Conservation (phyloP, 495 filamentous ascomycete species). For the Jackrogersella minutella region DNA sequence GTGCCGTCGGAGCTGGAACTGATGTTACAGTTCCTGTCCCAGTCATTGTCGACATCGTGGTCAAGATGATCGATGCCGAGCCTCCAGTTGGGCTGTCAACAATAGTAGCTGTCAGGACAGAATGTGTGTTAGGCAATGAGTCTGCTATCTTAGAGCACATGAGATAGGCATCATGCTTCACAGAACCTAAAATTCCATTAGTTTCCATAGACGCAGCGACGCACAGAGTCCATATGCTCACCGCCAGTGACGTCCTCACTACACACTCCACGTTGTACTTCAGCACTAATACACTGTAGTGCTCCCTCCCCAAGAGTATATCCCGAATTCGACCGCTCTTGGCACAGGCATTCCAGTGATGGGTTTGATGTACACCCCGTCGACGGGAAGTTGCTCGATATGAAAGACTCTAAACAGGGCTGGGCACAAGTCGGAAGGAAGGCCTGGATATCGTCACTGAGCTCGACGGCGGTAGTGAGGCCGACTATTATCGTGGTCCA, state of each 20-base stretch:
- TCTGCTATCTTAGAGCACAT: slow-evolving; percentile 65
- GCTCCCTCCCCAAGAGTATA: slow-evolving; percentile 76
- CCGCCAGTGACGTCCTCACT: slow-evolving; percentile 44
- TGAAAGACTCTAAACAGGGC: slow-evolving; percentile 68
- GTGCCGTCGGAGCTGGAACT: slow-evolving; percentile 18
- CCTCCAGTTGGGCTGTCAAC: slow-evolving; percentile 23
- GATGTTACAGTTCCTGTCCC: slow-evolving; percentile 25
- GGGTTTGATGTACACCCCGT: slow-evolving; percentile 57
- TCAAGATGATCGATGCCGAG: slow-evolving; percentile 31
- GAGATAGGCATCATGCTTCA: slow-evolving; percentile 55
- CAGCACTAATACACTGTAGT: slow-evolving; percentile 66
- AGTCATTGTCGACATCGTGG: slow-evolving; percentile 27
- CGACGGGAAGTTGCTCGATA: slow-evolving; percentile 63
- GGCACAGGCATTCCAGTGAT: slow-evolving; percentile 69
- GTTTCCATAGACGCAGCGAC: not conserved
- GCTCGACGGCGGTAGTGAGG: slow-evolving; percentile 42
- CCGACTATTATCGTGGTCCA: slow-evolving; percentile 46
- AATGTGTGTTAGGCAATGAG: slow-evolving; percentile 66
- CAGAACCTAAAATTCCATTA: slow-evolving; percentile 45
- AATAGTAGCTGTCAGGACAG: slow-evolving; percentile 62
- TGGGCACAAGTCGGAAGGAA: slow-evolving; percentile 71
- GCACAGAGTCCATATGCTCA: slow-evolving; percentile 38
- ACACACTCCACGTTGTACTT: slow-evolving; percentile 53
- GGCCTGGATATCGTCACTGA: slow-evolving; percentile 53
- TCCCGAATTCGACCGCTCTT: slow-evolving; percentile 63